Base-by-base conservation (phyloP, 345 rosid species). In the Adansonia digitata region DNA sequence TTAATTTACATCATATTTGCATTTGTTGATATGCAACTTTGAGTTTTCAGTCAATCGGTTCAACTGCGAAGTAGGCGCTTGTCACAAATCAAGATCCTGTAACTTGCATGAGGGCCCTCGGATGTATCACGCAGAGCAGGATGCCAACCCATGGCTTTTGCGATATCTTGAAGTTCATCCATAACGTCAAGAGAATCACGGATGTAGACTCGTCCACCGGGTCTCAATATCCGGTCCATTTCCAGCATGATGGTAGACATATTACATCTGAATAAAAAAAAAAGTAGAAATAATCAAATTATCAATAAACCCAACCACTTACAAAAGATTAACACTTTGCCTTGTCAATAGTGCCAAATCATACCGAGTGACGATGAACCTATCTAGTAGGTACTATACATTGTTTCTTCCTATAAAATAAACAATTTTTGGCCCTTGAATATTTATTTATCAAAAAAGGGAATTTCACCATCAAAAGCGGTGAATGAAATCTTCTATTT, bases 21-120 rank as follows among this genome's bases (percentile, higher is more conserved):
- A 13, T 0, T 24, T 14, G 52, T 65, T 11, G 24, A 35, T 5
- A 18, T 56, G 13, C 34, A 5, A 15, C n/a, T 24, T 72, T 1
- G 39, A 60, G 75, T 29, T 35, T 29, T 73, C 31, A 27, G 56
- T 27, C 72, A 42, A 15, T 70, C 60, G 35, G 48, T 60, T 84
- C 80, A 89, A 77, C 82, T 31, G 4, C 67, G 88, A 64, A 79
- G 77, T 20, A 91, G 85, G 51, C 63, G 87, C 82, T 95, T 95
- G 35, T 95, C 97, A 53, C 92, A 88, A 15, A 86, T 80, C 83
- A 95, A 81, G 77, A 93, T 82, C 84, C 92, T 87, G 75, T 90
- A 90, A 83, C 97, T 93, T 60, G 99, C 94, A 82, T 91, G 93
- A 79, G 97, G 97, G 49, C 99, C 99, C 85, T 95, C 99, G 20